Percentiles rank a stretch among this genome's conserved stretches.
phyloP scores from a whole-genome alignment of 495 filamentous ascomycete species.

The Talaromyces thailandensis region DNA sequence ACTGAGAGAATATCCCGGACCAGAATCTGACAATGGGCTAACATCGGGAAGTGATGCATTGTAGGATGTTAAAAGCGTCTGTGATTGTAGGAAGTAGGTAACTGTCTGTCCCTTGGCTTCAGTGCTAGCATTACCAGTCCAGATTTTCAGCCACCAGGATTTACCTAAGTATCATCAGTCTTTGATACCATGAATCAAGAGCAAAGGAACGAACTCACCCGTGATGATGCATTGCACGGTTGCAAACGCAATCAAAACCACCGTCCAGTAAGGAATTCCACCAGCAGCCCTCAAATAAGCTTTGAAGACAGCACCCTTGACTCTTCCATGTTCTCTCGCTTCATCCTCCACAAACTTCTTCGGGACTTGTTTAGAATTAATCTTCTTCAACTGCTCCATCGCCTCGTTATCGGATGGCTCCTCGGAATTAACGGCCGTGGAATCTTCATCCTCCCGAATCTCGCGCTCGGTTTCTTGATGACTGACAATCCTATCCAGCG shows the following conservation, averaged over 20 bases:
- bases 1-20: conserved; percentile 13
- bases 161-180: background rate
- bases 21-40: background rate
- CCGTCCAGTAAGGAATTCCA: conserved; percentile 49
- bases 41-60: background rate
- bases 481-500: background rate
- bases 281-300: conserved; percentile 57
- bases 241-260: background rate
- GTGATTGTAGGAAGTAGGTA: background rate
- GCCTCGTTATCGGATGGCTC: conserved; percentile 5
- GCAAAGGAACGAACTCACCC: background rate
- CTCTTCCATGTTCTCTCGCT: conserved; percentile 50
- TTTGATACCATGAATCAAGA: background rate
- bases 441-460: conserved; percentile 1
- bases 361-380: conserved; percentile 17
- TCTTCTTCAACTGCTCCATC: conserved; percentile 13
- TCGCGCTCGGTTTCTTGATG: conserved; percentile 1
- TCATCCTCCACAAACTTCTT: conserved; percentile 68
- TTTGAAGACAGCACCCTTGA: conserved; percentile 52
- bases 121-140: background rate
- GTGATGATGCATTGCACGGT: background rate
- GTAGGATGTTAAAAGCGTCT: background rate
- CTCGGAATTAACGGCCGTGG: conserved; percentile 1
- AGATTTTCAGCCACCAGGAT: conserved; percentile 6
- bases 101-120: background rate